phyloP scores from a whole-genome alignment of 257 asterid genomes.

The Nicotiana sylvestris region DNA sequence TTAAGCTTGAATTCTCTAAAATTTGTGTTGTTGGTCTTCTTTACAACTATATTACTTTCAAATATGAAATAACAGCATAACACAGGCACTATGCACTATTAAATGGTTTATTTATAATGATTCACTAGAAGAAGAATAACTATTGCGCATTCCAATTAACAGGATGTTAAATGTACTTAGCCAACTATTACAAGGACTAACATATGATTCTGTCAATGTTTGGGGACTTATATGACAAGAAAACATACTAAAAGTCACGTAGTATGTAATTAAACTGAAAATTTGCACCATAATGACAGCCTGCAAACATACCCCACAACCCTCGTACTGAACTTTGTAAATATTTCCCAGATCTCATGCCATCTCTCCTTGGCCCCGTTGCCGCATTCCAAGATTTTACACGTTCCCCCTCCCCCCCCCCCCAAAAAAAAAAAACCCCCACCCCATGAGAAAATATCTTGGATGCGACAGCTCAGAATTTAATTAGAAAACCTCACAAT shows the following conservation, averaged over 20 bases:
- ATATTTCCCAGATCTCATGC: background rate
- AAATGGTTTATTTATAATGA: no score
- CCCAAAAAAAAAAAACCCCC: background rate
- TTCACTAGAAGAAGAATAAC: no score
- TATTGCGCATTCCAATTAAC: no score
- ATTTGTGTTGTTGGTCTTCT: no score
- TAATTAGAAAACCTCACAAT: no score
- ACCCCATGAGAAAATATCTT: background rate
- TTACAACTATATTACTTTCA: no score
- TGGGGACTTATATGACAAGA: background rate
- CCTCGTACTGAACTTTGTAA: background rate
- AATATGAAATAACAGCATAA: no score
- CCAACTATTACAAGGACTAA: no score
- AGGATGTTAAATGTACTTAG: no score
- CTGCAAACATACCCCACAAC: background rate
- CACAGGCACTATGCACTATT: no score
- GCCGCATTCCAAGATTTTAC: background rate
- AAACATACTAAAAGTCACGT: background rate
- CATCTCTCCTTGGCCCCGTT: background rate
- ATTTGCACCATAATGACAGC: background rate
- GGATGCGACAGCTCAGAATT: background rate
- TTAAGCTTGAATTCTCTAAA: no score
- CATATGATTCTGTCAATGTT: no score
- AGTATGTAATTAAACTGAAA: background rate
- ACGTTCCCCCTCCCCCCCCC: background rate